Evolutionary conservation across 1,284 basidiomycete species (phyloP), one percentile per base, ranked within the genome.

Genomic region (Phenoliferia sp.): DNA sequence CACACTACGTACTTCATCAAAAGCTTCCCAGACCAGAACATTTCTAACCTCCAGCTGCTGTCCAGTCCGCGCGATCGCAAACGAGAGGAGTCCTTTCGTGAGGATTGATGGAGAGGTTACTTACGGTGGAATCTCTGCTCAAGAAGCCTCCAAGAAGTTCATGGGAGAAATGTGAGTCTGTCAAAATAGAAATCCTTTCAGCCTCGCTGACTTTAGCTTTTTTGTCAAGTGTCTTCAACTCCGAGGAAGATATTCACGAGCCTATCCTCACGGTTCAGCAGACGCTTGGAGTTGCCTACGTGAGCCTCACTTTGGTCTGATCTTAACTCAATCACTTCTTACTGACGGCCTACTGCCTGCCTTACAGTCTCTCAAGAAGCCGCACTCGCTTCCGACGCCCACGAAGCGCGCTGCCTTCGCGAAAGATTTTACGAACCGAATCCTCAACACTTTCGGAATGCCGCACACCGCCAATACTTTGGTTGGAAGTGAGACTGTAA

Each of bases 91-190:
- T 4, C 72, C 74, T 17, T 77, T 74, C 67, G 71, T 77, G 57
- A 71, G 69, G 70, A 59, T 83, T 74, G 78, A 82, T 62, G 84
- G 84, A 10, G 78, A 84, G 29, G 83, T 86, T 63, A 77, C 80
- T 59, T 86, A 86, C 71, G 83, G 83, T 59, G 84, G 84, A 65
- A 81, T 86, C 61, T 73, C 69, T 17, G 80, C 80, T 48, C 76
- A 80, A 59, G 81, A 84, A 70, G 84, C 85, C 80, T 80, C 80
- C 76, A 80, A 81, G 76, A 58, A 69, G 56, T 80, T 79, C 71
- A 88, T 85, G 68, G 92, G 91, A 59, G 91, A 94, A 79, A 88
- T 91, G n/a, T n/a, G n/a, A 7, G 48, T 52, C 48, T 52, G 22
- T 19, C 5, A 52, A 5, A 9, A 6, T 19, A 12, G 12, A 44